Evolutionary conservation across 2,329 filamentous ascomycete genomes (phyloP).

Genomic region (Tolypocladium guangdongense): DNA sequence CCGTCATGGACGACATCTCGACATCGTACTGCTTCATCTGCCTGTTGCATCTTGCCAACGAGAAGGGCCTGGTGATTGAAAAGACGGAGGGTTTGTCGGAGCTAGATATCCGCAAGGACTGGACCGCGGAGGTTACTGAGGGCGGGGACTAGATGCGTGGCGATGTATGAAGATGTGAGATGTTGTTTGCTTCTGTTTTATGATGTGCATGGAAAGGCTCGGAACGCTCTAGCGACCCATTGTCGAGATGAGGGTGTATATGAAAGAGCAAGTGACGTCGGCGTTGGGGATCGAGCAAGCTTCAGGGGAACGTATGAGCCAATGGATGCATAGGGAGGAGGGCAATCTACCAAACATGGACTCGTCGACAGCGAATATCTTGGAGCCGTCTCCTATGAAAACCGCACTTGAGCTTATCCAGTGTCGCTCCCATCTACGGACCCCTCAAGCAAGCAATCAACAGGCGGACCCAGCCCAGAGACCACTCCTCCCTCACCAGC

Average conservation of each 20-base stretch:
- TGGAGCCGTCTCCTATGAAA: too few species aligned
- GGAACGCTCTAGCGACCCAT: background rate
- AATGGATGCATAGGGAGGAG: background rate
- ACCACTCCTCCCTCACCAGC: too few species aligned
- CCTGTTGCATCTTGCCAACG: slow-evolving; percentile 80
- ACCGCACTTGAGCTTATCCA: too few species aligned
- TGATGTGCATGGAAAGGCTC: background rate
- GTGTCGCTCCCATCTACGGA: too few species aligned
- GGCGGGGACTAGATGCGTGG: slow-evolving; percentile 19
- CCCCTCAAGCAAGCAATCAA: background rate
- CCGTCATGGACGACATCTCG: slow-evolving; percentile 85
- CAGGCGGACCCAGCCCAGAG: too few species aligned
- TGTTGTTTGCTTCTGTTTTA: background rate
- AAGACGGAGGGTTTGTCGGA: slow-evolving; percentile 48
- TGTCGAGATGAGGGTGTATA: background rate
- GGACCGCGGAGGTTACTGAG: slow-evolving; percentile 44
- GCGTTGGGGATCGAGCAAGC: background rate
- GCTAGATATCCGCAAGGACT: slow-evolving; percentile 51
- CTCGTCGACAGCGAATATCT: background rate
- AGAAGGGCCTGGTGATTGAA: slow-evolving; percentile 75
- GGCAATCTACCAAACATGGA: background rate
- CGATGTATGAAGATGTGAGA: background rate
- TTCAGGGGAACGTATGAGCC: background rate
- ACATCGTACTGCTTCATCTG: slow-evolving; percentile 93
- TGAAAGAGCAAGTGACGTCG: background rate